Evolutionary conservation across 2,329 filamentous ascomycete species (phyloP), one percentile per base, ranked within the genome.

Genomic region (Xylariaceae sp.): DNA sequence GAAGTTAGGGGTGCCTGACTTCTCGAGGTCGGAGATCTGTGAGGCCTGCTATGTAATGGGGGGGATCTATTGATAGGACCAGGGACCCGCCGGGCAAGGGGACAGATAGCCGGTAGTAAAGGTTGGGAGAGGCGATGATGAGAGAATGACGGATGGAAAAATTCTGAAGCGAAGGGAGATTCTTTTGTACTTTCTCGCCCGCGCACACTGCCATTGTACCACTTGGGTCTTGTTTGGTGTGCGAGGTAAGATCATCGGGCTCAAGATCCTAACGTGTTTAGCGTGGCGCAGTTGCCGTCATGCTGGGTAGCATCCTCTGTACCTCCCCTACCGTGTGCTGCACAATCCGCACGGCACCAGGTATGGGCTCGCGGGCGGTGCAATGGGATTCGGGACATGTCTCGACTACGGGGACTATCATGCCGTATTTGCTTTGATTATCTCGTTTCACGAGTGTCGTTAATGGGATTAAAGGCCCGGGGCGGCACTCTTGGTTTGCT

Each of bases 221-320:
- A 51, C 49, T 17, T 35, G 10, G 4, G 42, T 35, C n/a, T 10
- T 10, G 5, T 8, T 5, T 11, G 10, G 11, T 56, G 60, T 30
- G 23, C 23, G 4, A 30, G 23, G 23, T 53, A 58, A 55, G 59
- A 60, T 55, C 42, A 45, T 45, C 42, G 57, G 56, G 60, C 54
- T 59, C 61, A 55, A 51, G 61, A 65, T 63, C 63, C 58, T 58
- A 63, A 62, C 58, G 60, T 60, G 62, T 63, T 55, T 63, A 35
- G 65, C 63, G 68, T 70, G 68, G 68, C 68, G 68, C 68, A 70
- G 68, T 63, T 30, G 23, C 23, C 23, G 23, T 30, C 23, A 30
- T 30, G 23, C 23, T 30, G 23, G 23, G 23, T 30, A 30, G 23
- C 23, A 30, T 30, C 23, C 23, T 30, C 23, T 30, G 5, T 30